Evolutionary conservation across 1,284 basidiomycete genomes (phyloP), one percentile per base, ranked within the genome.

Genomic region (Trichosporon faecale): DNA sequence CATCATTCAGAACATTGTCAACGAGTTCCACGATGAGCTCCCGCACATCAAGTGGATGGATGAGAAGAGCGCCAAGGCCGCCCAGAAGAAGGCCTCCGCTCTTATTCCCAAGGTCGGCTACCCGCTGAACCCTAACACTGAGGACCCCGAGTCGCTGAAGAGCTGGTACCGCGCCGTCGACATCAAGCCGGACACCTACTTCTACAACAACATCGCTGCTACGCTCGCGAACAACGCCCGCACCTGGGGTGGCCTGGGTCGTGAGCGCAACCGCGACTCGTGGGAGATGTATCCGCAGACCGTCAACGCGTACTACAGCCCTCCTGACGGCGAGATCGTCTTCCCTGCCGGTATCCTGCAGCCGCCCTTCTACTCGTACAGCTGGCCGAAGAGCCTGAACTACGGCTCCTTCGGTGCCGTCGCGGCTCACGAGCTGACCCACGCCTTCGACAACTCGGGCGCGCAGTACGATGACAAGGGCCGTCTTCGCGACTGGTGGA

Each of bases 261-360:
- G 88, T 73, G 83, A 85, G 68, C 87, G 94, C 66, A 89, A 98
- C 78, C 84, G 84, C 7, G 87, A 91, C 35, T 84, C 87, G n/a
- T 98, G 95, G 94, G 90, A 93, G 76, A 82, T 83, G 80, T 78
- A 79, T 70, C 80, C 82, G 14, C 82, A 80, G 70, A 80, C 79
- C 14, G 79, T 84, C 31, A 84, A 84, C 68, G 83, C 83, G 3
- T 84, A 84, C 72, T 83, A 82, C 73, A 76, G 78, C 6, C 79
- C 79, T 2, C 77, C 76, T 23, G 77, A 74, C 44, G 74, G 74
- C 68, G 84, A 96, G 90, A 96, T 98, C 70, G 93, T 95, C 18
- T 98, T 99, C 86, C 95, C 96, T 3, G 96, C 96, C 16, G 96
- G 96, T 49, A 95, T 98, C 78, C 85, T 98, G 55, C 93, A 91